Evolutionary conservation across 495 filamentous ascomycete genomes (phyloP).

Genomic region (Hyaloscypha variabilis): DNA sequence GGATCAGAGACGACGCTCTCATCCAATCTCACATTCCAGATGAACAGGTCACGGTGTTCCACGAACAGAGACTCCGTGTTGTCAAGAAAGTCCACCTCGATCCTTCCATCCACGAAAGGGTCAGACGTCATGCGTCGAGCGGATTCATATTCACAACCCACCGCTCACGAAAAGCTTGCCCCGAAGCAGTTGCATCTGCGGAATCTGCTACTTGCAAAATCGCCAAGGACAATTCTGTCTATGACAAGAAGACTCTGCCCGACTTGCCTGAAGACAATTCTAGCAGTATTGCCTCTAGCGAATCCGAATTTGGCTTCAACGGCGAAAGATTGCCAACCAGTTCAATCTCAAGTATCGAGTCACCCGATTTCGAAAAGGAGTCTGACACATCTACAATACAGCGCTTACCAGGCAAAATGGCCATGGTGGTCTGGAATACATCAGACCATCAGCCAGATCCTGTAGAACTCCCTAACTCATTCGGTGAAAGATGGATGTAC

Average conservation of each 20-base stretch:
- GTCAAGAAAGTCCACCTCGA: background rate
- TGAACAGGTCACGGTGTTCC: background rate
- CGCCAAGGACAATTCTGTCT: no score
- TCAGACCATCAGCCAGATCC: no score
- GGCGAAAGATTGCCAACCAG: no score
- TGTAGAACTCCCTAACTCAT: no score
- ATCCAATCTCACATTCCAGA: background rate
- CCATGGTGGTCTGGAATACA: no score
- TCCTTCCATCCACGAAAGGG: background rate
- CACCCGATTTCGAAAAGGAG: no score
- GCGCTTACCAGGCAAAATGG: no score
- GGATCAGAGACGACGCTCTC: background rate
- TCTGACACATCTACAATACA: no score
- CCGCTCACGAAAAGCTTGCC: background rate
- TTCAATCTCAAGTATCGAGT: no score
- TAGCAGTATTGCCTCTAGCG: no score
- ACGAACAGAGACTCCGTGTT: background rate
- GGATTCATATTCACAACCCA: background rate
- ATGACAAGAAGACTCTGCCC: background rate
- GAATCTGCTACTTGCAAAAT: background rate
- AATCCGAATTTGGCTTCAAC: no score
- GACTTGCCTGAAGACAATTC: background rate
- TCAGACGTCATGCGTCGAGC: background rate
- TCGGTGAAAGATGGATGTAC: background rate
- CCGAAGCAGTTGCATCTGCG: background rate